Base-by-base conservation (phyloP, 1,284 basidiomycete species). In the Austropuccinia psidii region DNA sequence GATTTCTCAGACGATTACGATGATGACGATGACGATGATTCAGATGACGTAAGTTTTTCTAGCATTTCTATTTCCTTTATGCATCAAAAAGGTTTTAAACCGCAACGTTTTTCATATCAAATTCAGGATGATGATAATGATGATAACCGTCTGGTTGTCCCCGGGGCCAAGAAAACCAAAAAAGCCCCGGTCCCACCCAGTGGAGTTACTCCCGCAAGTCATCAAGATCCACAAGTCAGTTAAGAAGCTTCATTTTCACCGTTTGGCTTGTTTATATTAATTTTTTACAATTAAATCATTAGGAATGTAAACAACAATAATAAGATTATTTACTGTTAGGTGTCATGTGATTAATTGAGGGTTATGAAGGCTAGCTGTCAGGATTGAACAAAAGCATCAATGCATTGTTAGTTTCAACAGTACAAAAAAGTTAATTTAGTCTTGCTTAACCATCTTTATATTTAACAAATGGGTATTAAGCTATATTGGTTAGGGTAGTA, bases 291-390 rank as follows among this genome's bases (percentile, higher is more conserved):
- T 15, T 57, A 15, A 15, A n/a, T 17, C 9, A 41, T 41, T 37
- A 73, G 70, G 70, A 73, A 73, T 73, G 70, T 31, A 73, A 73
- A 29, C 60, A 64, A 41, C 70, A 73, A 65, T 73, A 52, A 73
- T 47, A 37, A 13, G 11, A n/a, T 24, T 45, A 11, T 45, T 45
- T 45, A 11, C n/a, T 45, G 11, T 45, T 45, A 35, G 1, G 31
- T 60, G 0, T 8, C 37, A 41, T 11, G 58, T 60, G 33, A 60
- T 37, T 31, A 29, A 55, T 55, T 21, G n/a, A 41, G 2, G 17
- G 5, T 17, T 24, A 27, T 27, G 9, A 15, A n/a, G n/a, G n/a
- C n/a, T n/a, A n/a, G n/a, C n/a, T n/a, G n/a, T n/a, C n/a, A n/a
- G n/a, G n/a, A n/a, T n/a, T n/a, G n/a, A n/a, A n/a, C n/a, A n/a